Percentiles rank a stretch among this genome's conserved stretches.
These are phyloP conservation scores for Curvularia sp. DNA, from an alignment of 2,329 filamentous ascomycete genomes.

Conservation along the genomic window DNA sequence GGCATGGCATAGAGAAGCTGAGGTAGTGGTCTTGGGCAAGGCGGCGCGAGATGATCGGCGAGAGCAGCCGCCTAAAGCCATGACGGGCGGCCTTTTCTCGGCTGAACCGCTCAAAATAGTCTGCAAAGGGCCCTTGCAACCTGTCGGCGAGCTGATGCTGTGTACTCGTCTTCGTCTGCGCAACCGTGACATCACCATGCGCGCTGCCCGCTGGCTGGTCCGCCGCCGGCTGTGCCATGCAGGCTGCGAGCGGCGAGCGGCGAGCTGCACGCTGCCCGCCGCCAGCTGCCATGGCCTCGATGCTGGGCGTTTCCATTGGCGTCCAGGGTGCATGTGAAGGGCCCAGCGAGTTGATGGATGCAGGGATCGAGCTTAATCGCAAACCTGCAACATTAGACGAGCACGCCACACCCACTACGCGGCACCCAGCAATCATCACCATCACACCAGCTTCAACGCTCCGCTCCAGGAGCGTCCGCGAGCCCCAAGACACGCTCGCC, in stretches of 20 bases:
- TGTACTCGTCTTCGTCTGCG: not conserved
- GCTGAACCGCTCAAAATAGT: slow-evolving; percentile 4
- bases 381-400: slow-evolving; percentile 32
- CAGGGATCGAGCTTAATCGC: slow-evolving; percentile 18
- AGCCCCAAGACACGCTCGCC: not conserved
- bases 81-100: slow-evolving; percentile 8
- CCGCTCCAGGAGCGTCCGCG: not conserved
- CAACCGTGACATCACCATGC: not conserved
- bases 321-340: not conserved
- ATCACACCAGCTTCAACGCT: slow-evolving; percentile 13
- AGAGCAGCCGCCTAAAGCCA: slow-evolving; percentile 12
- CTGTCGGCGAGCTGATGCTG: not conserved
- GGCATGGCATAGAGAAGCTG: slow-evolving; percentile 38
- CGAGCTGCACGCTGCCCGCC: too few species aligned
- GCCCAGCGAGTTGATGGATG: slow-evolving; percentile 11
- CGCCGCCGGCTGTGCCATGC: not conserved
- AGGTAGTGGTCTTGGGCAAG: slow-evolving; percentile 36
- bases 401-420: not conserved
- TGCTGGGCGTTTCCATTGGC: not conserved
- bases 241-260: too few species aligned
- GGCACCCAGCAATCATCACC: slow-evolving; percentile 14
- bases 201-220: not conserved
- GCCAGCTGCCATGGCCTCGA: not conserved
- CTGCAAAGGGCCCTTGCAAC: not conserved
- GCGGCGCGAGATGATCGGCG: slow-evolving; percentile 41